These are phyloP conservation scores for Aquilaria malaccensis DNA, from an alignment of 345 rosid genomes.

Conservation along the genomic window DNA sequence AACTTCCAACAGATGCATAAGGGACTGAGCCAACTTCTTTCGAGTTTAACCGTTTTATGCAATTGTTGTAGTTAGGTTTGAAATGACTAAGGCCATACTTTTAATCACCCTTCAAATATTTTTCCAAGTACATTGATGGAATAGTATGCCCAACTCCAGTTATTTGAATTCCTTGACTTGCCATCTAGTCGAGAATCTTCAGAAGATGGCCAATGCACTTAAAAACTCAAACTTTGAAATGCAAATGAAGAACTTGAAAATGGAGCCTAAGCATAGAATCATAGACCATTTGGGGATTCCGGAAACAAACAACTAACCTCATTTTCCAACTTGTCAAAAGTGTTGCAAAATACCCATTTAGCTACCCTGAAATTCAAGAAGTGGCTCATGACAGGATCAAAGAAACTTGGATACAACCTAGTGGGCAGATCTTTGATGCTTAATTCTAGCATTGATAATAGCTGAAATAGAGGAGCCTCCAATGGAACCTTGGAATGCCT, in stretches of 20 bases:
- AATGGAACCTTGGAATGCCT: constrained; percentile 16
- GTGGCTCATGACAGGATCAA: constrained; percentile 15
- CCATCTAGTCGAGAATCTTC: constrained; percentile 42
- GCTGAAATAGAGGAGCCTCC: not conserved
- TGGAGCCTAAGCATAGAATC: not conserved
- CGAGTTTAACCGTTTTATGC: constrained; percentile 47
- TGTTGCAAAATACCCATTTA: constrained; percentile 25
- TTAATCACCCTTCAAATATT: constrained; percentile 29
- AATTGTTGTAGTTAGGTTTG: constrained; percentile 25
- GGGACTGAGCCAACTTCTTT: constrained; percentile 32
- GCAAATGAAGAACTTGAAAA: no score
- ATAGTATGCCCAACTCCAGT: constrained; percentile 42
- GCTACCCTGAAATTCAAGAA: constrained; percentile 30
- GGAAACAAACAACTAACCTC: constrained; percentile 13
- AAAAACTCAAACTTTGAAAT: not conserved
- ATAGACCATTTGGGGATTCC: not conserved
- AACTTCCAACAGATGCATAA: constrained; percentile 44
- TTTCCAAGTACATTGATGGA: constrained; percentile 51
- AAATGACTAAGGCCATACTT: constrained; percentile 45
- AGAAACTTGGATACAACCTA: constrained; percentile 12
- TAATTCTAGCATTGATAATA: constrained; percentile 13
- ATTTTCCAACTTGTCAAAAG: constrained; percentile 22
- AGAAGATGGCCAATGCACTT: not conserved
- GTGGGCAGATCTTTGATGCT: constrained; percentile 36
- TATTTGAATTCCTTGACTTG: constrained; percentile 22